Conservation (phyloP, 768 basidiomycete species). For the Pilatotrama ljubarskyi region DNA sequence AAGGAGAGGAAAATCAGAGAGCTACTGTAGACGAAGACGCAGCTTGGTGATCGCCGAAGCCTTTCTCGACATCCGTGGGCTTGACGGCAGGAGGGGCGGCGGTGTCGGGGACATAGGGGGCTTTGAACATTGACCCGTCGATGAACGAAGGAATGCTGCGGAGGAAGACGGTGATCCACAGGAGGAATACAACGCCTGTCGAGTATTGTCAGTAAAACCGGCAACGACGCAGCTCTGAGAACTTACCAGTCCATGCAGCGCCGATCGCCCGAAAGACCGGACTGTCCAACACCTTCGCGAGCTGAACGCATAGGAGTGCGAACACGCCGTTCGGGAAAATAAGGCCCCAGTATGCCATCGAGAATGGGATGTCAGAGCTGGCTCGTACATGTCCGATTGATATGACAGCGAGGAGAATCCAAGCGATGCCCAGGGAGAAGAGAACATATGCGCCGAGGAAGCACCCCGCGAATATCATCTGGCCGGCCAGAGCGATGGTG, state of each 20-base stretch:
- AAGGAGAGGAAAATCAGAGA: neutral
- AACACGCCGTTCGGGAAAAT: slow-evolving; percentile 59
- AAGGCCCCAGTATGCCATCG: slow-evolving; percentile 53
- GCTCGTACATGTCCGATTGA: slow-evolving; percentile 36
- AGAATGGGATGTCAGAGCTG: slow-evolving; percentile 41
- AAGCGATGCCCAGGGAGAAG: slow-evolving; percentile 58
- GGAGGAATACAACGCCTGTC: slow-evolving; percentile 40
- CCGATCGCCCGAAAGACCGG: slow-evolving; percentile 54
- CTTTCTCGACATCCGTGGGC: slow-evolving; percentile 15
- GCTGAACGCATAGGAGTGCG: slow-evolving; percentile 48
- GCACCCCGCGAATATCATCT: slow-evolving; percentile 44
- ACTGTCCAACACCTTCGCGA: slow-evolving; percentile 50
- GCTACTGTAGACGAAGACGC: slow-evolving; percentile 11
- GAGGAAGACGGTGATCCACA: slow-evolving; percentile 44
- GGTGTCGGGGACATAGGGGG: slow-evolving; percentile 40
- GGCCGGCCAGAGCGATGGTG: slow-evolving; percentile 36
- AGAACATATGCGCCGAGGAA: slow-evolving; percentile 48
- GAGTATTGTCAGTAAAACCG: neutral
- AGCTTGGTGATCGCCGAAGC: slow-evolving; percentile 5
- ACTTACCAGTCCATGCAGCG: slow-evolving; percentile 52
- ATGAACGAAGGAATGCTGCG: slow-evolving; percentile 47
- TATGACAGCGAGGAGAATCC: slow-evolving; percentile 47
- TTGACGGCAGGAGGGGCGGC: neutral
- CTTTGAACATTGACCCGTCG: slow-evolving; percentile 48
- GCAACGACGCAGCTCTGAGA: neutral